These are phyloP conservation scores for Kuraishia capsulata DNA, from an alignment of 805 yeast genomes.

Conservation along the genomic window DNA sequence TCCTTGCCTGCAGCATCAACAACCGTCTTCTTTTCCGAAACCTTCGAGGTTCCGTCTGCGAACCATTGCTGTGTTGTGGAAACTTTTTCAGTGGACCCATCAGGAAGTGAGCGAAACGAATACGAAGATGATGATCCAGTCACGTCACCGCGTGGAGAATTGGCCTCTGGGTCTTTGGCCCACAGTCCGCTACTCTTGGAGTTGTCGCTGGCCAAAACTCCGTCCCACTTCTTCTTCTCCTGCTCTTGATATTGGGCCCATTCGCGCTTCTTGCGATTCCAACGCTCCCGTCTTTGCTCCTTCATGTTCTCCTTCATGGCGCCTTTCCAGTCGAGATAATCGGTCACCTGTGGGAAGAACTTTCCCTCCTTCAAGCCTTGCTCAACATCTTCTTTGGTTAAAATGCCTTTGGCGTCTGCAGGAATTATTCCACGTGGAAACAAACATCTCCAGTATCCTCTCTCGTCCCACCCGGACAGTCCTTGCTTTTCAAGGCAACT, in stretches of 20 bases:
- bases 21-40: constrained; percentile 26
- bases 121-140: constrained; percentile 30
- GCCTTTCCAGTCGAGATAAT: constrained; percentile 59
- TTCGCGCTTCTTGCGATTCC: constrained; percentile 6
- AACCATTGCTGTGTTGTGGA: constrained; percentile 26
- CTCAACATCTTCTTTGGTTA: constrained; percentile 55
- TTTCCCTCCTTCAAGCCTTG: constrained; percentile 33
- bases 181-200: neutral
- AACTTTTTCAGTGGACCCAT: constrained; percentile 33
- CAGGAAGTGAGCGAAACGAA: constrained; percentile 24
- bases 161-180: neutral
- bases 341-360: constrained; percentile 58
- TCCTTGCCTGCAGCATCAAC: constrained; percentile 27
- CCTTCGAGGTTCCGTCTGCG: constrained; percentile 32
- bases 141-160: constrained; percentile 9
- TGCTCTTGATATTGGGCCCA: constrained; percentile 13
- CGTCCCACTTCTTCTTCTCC: constrained; percentile 17
- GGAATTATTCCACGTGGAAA: constrained; percentile 49
- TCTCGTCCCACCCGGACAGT: constrained; percentile 66
- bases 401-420: constrained; percentile 22
- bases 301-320: constrained; percentile 39
- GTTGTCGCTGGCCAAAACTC: neutral
- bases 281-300: constrained; percentile 20
- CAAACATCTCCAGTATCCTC: constrained; percentile 87
- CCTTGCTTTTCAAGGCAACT: constrained; percentile 63